These are phyloP conservation scores for Lanmaoa rubissima DNA, from an alignment of 768 basidiomycete species.

Conservation along the genomic window DNA sequence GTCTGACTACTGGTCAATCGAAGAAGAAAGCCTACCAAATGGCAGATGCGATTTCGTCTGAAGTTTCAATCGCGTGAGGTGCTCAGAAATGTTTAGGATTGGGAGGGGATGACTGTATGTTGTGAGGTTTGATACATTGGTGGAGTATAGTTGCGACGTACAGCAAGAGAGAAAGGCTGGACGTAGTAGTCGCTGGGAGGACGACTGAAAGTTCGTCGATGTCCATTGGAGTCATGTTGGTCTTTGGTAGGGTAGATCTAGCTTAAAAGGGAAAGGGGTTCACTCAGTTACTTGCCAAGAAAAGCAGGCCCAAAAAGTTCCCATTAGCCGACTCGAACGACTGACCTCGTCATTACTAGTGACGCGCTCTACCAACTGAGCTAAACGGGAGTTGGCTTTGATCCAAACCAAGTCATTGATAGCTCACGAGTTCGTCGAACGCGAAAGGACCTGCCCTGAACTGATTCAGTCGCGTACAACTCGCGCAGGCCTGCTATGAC, in stretches of 20 bases:
- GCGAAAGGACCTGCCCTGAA: conserved; percentile 34
- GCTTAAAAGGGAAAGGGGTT: conserved; percentile 9
- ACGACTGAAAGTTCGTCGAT: conserved; percentile 77
- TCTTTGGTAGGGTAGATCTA: neutral
- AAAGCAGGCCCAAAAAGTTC: conserved; percentile 23
- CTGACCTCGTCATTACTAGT: conserved; percentile 48
- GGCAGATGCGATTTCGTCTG: conserved; percentile 60
- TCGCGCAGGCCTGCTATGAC: neutral
- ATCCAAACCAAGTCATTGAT: neutral
- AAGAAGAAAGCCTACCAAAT: conserved; percentile 50
- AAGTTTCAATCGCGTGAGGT: conserved; percentile 81
- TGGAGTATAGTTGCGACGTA: conserved; percentile 35
- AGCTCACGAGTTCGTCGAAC: neutral
- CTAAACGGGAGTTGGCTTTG: conserved; percentile 32
- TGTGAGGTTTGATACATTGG: conserved; percentile 11
- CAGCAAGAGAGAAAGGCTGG: conserved; percentile 75
- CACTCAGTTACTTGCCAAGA: neutral
- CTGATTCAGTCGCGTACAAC: conserved; percentile 10
- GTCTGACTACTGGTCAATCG: neutral
- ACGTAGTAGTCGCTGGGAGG: conserved; percentile 65
- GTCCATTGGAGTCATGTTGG: conserved; percentile 62
- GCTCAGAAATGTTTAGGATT: conserved; percentile 95
- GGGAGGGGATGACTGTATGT: conserved; percentile 85
- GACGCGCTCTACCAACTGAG: conserved; percentile 52
- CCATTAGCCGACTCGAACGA: conserved; percentile 43